phyloP scores from a whole-genome alignment of 805 yeast species.

The Priceomyces melissophilus region DNA sequence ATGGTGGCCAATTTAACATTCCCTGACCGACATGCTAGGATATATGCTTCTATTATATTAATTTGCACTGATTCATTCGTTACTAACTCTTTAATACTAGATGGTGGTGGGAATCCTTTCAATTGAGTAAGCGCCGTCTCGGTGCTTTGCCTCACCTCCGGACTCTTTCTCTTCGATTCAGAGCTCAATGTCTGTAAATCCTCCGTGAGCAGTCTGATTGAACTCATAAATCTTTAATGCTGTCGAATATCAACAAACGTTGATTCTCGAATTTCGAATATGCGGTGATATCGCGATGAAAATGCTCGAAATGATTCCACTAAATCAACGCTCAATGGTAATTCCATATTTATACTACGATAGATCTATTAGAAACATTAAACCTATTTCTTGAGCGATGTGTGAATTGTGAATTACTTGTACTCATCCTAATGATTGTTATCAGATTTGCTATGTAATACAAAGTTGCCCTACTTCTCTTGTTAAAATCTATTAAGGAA shows the following conservation, averaged over 20 bases:
- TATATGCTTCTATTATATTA: constrained; percentile 49
- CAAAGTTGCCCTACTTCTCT: no score
- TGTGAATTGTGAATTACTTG: no score
- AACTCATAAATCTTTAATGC: constrained; percentile 13
- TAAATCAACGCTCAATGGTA: no score
- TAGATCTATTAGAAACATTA: constrained; percentile 12
- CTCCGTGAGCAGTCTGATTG: constrained; percentile 44
- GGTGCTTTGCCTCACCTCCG: constrained; percentile 58
- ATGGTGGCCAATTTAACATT: constrained; percentile 70
- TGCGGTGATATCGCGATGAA: no score
- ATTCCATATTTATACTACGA: neutral
- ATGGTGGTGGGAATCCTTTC: constrained; percentile 5
- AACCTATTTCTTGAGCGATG: no score
- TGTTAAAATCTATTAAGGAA: no score
- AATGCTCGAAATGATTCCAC: no score
- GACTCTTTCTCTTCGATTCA: constrained; percentile 68
- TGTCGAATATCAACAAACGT: neutral
- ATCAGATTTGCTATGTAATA: no score
- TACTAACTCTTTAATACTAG: constrained; percentile 17
- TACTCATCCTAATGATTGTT: no score
- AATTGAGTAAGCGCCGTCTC: constrained; percentile 19
- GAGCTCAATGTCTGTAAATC: constrained; percentile 61
- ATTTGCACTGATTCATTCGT: constrained; percentile 10
- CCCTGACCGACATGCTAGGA: constrained; percentile 68
- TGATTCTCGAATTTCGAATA: neutral